Evolutionary conservation across 176 grass and related monocot genomes (phyloP).

Genomic region (Urochloa ruziziensis): DNA sequence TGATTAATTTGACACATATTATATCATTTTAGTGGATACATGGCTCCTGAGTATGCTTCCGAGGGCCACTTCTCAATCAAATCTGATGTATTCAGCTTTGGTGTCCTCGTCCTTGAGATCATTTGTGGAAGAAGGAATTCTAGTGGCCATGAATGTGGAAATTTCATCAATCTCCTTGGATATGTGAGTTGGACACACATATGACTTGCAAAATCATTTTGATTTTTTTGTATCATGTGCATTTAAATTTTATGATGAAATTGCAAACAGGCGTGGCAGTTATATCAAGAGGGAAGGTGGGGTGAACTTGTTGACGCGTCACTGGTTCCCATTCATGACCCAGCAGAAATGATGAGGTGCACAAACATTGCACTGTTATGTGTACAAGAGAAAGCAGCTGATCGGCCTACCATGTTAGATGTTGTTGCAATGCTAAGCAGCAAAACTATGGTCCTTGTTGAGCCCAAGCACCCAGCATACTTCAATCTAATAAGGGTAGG

Average conservation of each 20-base stretch:
- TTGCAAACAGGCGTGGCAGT: background rate
- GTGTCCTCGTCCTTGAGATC: background rate
- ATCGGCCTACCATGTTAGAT: background rate
- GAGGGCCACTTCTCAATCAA: background rate
- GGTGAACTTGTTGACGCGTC: background rate
- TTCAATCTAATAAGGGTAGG: background rate
- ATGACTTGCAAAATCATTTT: background rate
- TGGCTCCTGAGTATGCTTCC: background rate
- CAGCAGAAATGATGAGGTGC: background rate
- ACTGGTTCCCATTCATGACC: background rate
- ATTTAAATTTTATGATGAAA: background rate
- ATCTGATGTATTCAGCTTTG: background rate
- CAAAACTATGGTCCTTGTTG: background rate
- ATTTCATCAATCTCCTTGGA: background rate
- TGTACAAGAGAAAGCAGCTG: background rate
- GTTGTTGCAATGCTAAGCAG: background rate
- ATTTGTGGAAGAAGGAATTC: background rate
- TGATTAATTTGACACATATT: background rate
- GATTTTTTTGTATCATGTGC: background rate
- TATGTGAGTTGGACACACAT: background rate
- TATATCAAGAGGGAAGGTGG: background rate
- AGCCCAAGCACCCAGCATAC: background rate
- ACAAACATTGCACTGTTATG: background rate
- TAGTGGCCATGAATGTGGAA: background rate
- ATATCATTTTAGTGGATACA: background rate